Percentiles rank a stretch among this genome's conserved stretches.
Evolutionary conservation across 352 stramenopile species (phyloP).

Genomic region (Globisporangium perplexum): DNA sequence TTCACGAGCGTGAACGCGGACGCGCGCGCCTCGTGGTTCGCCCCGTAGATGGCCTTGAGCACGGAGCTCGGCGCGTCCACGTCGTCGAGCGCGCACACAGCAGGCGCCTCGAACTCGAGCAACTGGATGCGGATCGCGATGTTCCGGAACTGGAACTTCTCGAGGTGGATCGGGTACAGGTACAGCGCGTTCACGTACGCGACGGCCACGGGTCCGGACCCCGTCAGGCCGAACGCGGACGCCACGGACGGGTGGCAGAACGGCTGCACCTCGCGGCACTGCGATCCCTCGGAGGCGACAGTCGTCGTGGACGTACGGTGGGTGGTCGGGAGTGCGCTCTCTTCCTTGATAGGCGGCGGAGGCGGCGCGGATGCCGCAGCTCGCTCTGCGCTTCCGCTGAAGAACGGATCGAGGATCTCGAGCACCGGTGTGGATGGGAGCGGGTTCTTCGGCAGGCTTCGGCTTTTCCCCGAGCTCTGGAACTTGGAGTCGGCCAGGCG

Average conservation of each 20-base stretch:
- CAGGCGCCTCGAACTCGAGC: constrained; percentile 38
- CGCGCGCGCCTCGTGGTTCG: constrained; percentile 18
- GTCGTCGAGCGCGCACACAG: constrained; percentile 33
- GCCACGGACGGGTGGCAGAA: constrained; percentile 39
- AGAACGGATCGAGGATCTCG: constrained; percentile 34
- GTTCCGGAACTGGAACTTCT: constrained; percentile 67
- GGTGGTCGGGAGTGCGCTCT: not conserved
- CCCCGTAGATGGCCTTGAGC: constrained; percentile 30
- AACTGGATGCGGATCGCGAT: constrained; percentile 61
- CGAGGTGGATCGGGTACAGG: constrained; percentile 56
- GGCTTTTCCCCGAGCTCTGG: constrained; percentile 4
- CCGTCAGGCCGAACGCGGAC: constrained; percentile 30
- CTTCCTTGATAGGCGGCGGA: not conserved
- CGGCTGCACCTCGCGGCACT: constrained; percentile 56
- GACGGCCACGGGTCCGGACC: constrained; percentile 44
- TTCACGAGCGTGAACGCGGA: constrained; percentile 48
- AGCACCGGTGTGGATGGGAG: constrained; percentile 6
- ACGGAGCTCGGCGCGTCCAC: constrained; percentile 24
- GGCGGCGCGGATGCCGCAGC: too few relatives aligned
- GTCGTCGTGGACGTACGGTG: too few relatives aligned
- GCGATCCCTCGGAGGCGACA: not conserved
- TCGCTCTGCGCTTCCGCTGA: not conserved
- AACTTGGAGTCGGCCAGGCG: constrained; percentile 39
- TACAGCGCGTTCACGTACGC: constrained; percentile 61
- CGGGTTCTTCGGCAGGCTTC: constrained; percentile 1